Evolutionary conservation across 202 grass and related monocot genomes (phyloP).

Genomic region (Cymbopogon flexuosus): DNA sequence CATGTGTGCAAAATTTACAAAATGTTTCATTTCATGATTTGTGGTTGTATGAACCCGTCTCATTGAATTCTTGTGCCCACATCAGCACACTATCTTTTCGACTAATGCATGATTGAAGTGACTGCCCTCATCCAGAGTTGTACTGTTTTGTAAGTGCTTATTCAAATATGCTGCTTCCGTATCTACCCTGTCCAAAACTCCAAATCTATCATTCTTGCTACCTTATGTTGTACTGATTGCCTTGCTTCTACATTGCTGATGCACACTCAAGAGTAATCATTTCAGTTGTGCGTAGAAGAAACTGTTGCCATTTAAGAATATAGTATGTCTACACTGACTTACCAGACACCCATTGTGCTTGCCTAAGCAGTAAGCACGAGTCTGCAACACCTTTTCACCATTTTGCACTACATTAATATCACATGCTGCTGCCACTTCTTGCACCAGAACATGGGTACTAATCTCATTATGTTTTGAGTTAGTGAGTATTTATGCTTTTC

Average conservation of each 20-base stretch:
- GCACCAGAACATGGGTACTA: not conserved
- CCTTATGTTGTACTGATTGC: not conserved
- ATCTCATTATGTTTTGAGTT: not conserved
- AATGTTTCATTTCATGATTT: not conserved
- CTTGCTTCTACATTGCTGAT: not conserved
- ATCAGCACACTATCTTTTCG: not conserved
- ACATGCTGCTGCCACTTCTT: not conserved
- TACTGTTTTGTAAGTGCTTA: not conserved
- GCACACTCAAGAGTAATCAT: not conserved
- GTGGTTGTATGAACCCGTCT: not conserved
- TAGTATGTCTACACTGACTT: not conserved
- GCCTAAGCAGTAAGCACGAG: not conserved
- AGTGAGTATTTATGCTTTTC: not conserved
- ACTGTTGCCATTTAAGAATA: not conserved
- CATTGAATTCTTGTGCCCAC: not conserved
- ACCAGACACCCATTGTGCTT: not conserved
- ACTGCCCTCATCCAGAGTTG: not conserved
- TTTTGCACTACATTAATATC: not conserved
- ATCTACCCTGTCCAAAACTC: not conserved
- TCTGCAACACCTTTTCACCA: not conserved
- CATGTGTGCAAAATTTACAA: not conserved
- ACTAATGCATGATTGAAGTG: not conserved
- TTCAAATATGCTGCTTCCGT: not conserved
- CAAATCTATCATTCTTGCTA: not conserved
- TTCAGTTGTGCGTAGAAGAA: not conserved